Percentiles rank a stretch among this genome's conserved stretches.
phyloP scores from a whole-genome alignment of 2,329 filamentous ascomycete species.

The Xylaria sp. region DNA sequence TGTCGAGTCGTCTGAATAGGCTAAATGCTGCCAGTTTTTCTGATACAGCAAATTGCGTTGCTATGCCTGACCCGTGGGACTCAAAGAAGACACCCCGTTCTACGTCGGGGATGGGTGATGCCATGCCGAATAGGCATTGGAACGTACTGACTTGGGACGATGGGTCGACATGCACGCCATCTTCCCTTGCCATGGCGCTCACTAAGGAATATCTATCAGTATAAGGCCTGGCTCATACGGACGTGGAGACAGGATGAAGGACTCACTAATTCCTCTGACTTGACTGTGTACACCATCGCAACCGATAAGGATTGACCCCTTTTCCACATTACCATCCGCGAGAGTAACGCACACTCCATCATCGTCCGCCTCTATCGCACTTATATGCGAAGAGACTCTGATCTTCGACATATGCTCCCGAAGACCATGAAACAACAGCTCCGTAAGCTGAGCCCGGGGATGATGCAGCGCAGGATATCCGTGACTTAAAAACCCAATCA shows the following conservation, averaged over 20 bases:
- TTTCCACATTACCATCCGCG: constrained; percentile 12
- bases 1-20: constrained; percentile 13
- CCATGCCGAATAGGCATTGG: background rate
- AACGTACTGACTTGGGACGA: constrained; percentile 7
- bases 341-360: constrained; percentile 15
- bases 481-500: constrained; percentile 3
- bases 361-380: constrained; percentile 11
- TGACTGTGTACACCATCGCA: constrained; percentile 17
- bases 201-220: background rate
- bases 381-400: constrained; percentile 5
- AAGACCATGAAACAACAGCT: constrained; percentile 11
- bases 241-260: too few species aligned
- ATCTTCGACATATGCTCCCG: constrained; percentile 2
- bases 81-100: constrained; percentile 12
- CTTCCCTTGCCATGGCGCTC: constrained; percentile 12
- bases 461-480: constrained; percentile 18
- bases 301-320: constrained; percentile 19
- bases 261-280: background rate
- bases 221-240: too few species aligned
- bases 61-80: constrained; percentile 13
- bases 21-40: constrained; percentile 14
- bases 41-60: constrained; percentile 15
- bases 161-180: background rate
- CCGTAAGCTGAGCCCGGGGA: constrained; percentile 9
- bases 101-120: constrained; percentile 4